These are phyloP conservation scores for Diospyros kaki DNA, from an alignment of 148 eudicot species.

Conservation along the genomic window DNA sequence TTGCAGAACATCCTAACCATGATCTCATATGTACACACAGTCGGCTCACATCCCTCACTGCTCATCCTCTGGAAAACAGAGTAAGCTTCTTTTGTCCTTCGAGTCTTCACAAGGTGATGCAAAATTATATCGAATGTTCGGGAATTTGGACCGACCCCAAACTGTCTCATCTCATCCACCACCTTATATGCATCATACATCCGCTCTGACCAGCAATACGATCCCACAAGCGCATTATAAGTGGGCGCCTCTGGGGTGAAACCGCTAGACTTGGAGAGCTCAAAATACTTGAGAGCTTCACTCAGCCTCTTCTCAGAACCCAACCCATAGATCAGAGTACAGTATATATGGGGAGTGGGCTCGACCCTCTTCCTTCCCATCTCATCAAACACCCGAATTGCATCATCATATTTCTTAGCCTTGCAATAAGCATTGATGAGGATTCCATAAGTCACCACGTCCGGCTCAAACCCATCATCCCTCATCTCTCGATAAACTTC, in stretches of 20 bases:
- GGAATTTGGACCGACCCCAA: slow-evolving; percentile 63
- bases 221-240: slow-evolving; percentile 78
- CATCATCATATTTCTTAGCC: slow-evolving; percentile 45
- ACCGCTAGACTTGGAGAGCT: slow-evolving; percentile 47
- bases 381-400: slow-evolving; percentile 50
- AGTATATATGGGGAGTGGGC: slow-evolving; percentile 65
- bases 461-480: slow-evolving; percentile 68
- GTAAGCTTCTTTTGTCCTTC: slow-evolving; percentile 57
- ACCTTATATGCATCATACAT: slow-evolving; percentile 65
- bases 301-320: slow-evolving; percentile 56
- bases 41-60: slow-evolving; percentile 57
- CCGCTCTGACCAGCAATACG: slow-evolving; percentile 68
- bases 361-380: slow-evolving; percentile 50
- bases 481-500: slow-evolving; percentile 74
- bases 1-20: slow-evolving; percentile 80
- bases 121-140: slow-evolving; percentile 81
- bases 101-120: slow-evolving; percentile 58
- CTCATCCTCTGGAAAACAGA: slow-evolving; percentile 52
- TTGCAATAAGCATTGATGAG: slow-evolving; percentile 74
- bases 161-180: slow-evolving; percentile 69
- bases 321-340: slow-evolving; percentile 76
- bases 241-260: slow-evolving; percentile 60
- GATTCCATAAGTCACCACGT: slow-evolving; percentile 79
- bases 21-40: slow-evolving; percentile 61
- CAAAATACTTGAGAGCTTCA: slow-evolving; percentile 65